Evolutionary conservation across 306 rosid species (phyloP).

Genomic region (Glycine tomentella): DNA sequence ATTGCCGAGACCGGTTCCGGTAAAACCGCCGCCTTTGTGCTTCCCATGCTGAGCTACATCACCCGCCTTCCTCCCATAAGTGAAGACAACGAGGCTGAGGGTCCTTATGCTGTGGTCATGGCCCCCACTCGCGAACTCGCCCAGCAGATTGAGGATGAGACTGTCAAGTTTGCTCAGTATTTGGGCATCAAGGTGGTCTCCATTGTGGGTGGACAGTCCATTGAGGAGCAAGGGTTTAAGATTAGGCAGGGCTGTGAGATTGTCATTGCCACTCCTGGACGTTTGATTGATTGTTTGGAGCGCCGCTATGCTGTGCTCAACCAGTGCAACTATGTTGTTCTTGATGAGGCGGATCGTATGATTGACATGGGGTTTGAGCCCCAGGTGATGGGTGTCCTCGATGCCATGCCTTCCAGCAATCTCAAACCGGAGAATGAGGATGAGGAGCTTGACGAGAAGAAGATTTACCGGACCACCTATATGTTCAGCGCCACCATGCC

Average conservation of each 20-base stretch:
- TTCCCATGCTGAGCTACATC: constrained; percentile 87
- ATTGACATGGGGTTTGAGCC: constrained; percentile 97
- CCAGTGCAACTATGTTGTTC: constrained; percentile 95
- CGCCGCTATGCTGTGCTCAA: constrained; percentile 86
- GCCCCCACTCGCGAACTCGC: constrained; percentile 98
- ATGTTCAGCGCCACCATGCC: constrained; percentile 99
- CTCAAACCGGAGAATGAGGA: constrained; percentile 89
- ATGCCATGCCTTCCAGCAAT: constrained; percentile 97
- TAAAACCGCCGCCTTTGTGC: constrained; percentile 95
- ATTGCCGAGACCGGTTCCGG: constrained; percentile 93
- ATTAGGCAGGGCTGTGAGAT: constrained; percentile 91
- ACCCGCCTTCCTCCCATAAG: constrained; percentile 85
- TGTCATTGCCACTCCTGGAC: constrained; percentile 94
- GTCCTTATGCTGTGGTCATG: constrained; percentile 95
- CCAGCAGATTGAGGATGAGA: constrained; percentile 93
- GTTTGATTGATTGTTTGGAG: constrained; percentile 88
- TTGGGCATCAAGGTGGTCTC: constrained; percentile 87
- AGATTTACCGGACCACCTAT: constrained; percentile 86
- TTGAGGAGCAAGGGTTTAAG: constrained; percentile 92
- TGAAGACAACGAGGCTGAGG: constrained; percentile 93
- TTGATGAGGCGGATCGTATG: constrained; percentile 97
- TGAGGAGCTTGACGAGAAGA: constrained; percentile 90
- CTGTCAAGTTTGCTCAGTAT: constrained; percentile 80
- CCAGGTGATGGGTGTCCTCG: constrained; percentile 87
- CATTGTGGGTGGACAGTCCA: constrained; percentile 94